Evolutionary conservation across 352 stramenopile genomes (phyloP).

Genomic region (Phytophthora foliorum): DNA sequence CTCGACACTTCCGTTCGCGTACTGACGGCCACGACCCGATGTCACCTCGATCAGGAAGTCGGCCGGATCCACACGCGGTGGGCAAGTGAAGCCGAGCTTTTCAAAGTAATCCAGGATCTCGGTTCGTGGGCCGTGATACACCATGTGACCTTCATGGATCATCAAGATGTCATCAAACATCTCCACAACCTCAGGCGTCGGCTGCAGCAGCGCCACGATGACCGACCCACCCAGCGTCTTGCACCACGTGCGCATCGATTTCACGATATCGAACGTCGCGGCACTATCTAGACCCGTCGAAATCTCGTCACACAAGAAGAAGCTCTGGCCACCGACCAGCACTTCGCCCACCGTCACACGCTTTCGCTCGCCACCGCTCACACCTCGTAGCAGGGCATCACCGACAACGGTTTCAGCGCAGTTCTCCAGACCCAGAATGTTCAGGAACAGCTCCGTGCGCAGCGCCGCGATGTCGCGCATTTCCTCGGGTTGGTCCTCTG

Average conservation of each 20-base stretch:
- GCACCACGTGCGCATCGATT: constrained; percentile 59
- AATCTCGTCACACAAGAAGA: constrained; percentile 88
- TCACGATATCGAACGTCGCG: constrained; percentile 65
- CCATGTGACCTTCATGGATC: constrained; percentile 92
- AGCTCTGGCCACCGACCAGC: constrained; percentile 52
- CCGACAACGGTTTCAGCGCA: constrained; percentile 96
- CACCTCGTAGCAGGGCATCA: constrained; percentile 84
- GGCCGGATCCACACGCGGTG: constrained; percentile 63
- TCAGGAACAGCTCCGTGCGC: constrained; percentile 76
- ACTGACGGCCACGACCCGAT: constrained; percentile 58
- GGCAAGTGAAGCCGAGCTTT: constrained; percentile 75
- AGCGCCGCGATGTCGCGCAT: constrained; percentile 78
- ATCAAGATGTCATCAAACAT: constrained; percentile 87
- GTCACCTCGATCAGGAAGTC: constrained; percentile 82
- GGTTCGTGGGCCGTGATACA: constrained; percentile 92
- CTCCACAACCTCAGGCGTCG: constrained; percentile 92
- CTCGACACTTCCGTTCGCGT: constrained; percentile 46
- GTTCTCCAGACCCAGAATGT: constrained; percentile 86
- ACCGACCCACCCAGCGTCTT: constrained; percentile 47
- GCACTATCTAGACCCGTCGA: constrained; percentile 66
- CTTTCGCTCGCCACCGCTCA: constrained; percentile 91
- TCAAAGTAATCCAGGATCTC: constrained; percentile 90
- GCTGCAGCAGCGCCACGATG: constrained; percentile 51
- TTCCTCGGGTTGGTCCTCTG: constrained; percentile 73
- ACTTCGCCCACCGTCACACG: constrained; percentile 87